phyloP scores from a whole-genome alignment of 768 basidiomycete genomes.

The Cubamyces sp. region DNA sequence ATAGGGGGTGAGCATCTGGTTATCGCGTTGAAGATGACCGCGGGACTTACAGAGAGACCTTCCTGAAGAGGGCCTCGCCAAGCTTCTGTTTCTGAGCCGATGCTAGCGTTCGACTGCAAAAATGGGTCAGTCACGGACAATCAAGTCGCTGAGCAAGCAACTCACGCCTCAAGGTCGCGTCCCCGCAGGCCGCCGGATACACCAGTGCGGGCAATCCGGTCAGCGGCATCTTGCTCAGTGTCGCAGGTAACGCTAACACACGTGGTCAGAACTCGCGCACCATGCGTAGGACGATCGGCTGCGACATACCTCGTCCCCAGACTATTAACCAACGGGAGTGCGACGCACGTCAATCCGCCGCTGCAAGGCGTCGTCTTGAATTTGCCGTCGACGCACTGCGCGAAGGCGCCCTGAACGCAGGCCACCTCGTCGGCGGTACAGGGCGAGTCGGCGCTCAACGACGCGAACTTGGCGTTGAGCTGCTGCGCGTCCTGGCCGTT shows the following conservation, averaged over 20 bases:
- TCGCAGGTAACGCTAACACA: conserved; percentile 31
- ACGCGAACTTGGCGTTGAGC: conserved; percentile 46
- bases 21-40: no score
- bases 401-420: conserved; percentile 53
- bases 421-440: conserved; percentile 51
- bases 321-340: conserved; percentile 37
- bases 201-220: conserved; percentile 27
- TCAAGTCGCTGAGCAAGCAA: not conserved
- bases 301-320: conserved; percentile 34
- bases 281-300: not conserved
- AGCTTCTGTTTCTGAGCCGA: conserved; percentile 92
- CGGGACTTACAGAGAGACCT: conserved; percentile 57
- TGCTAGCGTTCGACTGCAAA: conserved; percentile 28
- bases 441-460: conserved; percentile 46
- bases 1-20: no score
- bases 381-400: conserved; percentile 56
- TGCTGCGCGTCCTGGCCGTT: conserved; percentile 13
- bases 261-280: not conserved
- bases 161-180: conserved; percentile 14
- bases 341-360: conserved; percentile 30
- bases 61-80: conserved; percentile 94
- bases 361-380: conserved; percentile 37
- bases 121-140: not conserved
- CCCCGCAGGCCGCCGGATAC: conserved; percentile 24
- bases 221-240: conserved; percentile 29